phyloP scores from a whole-genome alignment of 768 basidiomycete species.

The Brasilioporus rufonigricans region DNA sequence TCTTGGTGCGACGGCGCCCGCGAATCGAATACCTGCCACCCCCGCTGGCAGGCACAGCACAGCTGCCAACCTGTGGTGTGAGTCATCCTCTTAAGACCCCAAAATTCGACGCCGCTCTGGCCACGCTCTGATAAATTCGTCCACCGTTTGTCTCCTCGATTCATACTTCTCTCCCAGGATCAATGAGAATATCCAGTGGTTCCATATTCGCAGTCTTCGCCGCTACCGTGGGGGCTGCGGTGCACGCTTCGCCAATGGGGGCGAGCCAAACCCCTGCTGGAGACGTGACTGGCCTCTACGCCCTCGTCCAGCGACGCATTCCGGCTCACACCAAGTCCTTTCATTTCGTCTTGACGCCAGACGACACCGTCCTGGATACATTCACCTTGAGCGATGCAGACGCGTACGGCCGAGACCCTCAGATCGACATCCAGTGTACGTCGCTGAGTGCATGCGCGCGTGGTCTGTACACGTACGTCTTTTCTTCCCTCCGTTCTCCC shows the following conservation, averaged over 20 bases:
- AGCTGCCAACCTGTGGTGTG: too few species aligned
- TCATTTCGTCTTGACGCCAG: conserved; percentile 27
- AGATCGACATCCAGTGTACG: conserved; percentile 33
- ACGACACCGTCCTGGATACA: conserved; percentile 23
- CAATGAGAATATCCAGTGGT: neutral
- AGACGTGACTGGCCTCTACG: conserved; percentile 31
- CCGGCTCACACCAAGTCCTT: conserved; percentile 33
- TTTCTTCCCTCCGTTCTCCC: neutral
- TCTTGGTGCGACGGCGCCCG: too few species aligned
- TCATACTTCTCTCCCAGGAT: neutral
- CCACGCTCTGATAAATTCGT: too few species aligned
- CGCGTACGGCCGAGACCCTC: neutral
- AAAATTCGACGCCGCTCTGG: too few species aligned
- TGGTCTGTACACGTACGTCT: conserved; percentile 37
- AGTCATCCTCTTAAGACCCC: too few species aligned
- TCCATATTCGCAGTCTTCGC: neutral
- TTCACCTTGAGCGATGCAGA: conserved; percentile 33
- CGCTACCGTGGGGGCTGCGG: neutral
- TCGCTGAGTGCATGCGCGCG: conserved; percentile 38
- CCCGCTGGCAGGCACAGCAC: too few species aligned
- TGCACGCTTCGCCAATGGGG: neutral
- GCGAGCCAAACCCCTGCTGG: neutral
- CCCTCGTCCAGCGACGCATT: conserved; percentile 36
- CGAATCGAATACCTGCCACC: too few species aligned
- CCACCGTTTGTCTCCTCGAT: neutral